Percentiles rank a stretch among this genome's conserved stretches.
These are phyloP conservation scores for Darksidea phi DNA, from an alignment of 495 filamentous ascomycete species.

Conservation along the genomic window DNA sequence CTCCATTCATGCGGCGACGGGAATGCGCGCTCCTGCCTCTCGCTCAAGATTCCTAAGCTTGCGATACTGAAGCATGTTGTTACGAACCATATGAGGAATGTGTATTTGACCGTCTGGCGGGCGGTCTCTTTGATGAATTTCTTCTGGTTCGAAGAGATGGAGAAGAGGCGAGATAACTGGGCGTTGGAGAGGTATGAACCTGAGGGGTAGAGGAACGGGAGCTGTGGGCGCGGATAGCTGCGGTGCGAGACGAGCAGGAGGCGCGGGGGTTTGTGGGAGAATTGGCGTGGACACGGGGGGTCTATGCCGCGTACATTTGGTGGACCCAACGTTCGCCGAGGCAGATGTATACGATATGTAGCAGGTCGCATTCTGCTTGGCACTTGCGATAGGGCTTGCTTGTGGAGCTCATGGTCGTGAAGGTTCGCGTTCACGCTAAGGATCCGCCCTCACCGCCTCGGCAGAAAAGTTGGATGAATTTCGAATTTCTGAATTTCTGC, in stretches of 20 bases:
- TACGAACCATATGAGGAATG: constrained; percentile 55
- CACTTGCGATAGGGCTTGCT: background rate
- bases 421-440: constrained; percentile 13
- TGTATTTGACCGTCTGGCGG: constrained; percentile 60
- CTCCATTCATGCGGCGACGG: constrained; percentile 75
- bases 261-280: constrained; percentile 32
- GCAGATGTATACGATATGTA: constrained; percentile 15
- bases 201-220: constrained; percentile 71
- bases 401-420: background rate
- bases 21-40: constrained; percentile 67
- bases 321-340: constrained; percentile 8
- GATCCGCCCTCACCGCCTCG: constrained; percentile 23
- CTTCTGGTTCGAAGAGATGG: constrained; percentile 63
- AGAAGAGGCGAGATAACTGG: constrained; percentile 65
- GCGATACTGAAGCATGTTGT: constrained; percentile 53
- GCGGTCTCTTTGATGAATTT: constrained; percentile 64
- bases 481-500: background rate
- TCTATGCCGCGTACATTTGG: constrained; percentile 8
- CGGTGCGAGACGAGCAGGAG: constrained; percentile 50
- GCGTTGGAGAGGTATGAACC: constrained; percentile 46
- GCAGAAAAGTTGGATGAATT: constrained; percentile 29
- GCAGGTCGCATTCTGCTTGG: constrained; percentile 19
- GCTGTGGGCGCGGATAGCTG: constrained; percentile 62
- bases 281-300: constrained; percentile 25
- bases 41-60: constrained; percentile 61